Evolutionary conservation across 441 rosid genomes (phyloP).

Genomic region (Macaranga tanarius): DNA sequence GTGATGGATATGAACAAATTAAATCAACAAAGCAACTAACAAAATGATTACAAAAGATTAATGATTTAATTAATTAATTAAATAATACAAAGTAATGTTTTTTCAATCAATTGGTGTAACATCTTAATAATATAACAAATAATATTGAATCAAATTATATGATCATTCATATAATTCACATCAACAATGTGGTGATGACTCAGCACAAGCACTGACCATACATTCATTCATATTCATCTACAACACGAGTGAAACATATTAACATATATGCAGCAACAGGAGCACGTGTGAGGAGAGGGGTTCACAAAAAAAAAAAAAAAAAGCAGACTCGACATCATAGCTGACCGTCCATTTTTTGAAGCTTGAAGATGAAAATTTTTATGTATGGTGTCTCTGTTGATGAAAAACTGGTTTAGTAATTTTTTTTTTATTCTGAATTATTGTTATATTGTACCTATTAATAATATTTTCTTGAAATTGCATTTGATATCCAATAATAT

Average conservation of each 20-base stretch:
- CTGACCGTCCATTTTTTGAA: too few species aligned
- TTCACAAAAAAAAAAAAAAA: too few species aligned
- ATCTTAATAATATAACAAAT: too few species aligned
- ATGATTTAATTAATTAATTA: not conserved
- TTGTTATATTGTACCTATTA: too few species aligned
- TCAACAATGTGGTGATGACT: conserved; percentile 19
- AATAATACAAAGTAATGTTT: not conserved
- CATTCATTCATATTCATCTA: conserved; percentile 2
- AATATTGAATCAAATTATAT: not conserved
- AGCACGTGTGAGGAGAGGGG: not conserved
- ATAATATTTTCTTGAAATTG: too few species aligned
- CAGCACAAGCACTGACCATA: conserved; percentile 16
- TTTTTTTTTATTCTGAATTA: too few species aligned
- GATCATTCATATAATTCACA: not conserved
- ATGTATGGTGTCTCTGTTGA: too few species aligned
- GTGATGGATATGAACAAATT: not conserved
- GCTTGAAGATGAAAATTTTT: too few species aligned
- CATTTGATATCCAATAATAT: too few species aligned
- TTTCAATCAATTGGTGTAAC: not conserved
- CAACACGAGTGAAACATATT: not conserved
- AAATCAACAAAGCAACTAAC: not conserved
- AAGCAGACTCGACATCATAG: too few species aligned
- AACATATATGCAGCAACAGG: not conserved
- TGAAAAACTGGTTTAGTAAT: too few species aligned
- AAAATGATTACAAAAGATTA: not conserved